Base-by-base conservation (phyloP, 2,329 filamentous ascomycete species). In the Microdochium nivale region DNA sequence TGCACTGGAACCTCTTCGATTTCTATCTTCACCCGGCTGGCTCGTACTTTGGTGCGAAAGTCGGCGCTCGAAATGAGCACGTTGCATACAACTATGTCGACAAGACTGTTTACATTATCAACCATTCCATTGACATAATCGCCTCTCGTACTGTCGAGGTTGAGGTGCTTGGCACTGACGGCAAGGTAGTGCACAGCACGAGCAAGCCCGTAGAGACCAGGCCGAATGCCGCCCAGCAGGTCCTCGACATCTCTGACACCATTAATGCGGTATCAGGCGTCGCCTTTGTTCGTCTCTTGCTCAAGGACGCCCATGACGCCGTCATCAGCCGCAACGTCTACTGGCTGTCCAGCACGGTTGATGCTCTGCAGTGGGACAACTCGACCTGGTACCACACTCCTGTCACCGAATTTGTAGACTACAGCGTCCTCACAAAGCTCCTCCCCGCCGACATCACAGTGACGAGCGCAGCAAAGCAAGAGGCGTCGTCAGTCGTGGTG, bases 1-100 rank as follows among this genome's bases (percentile, higher is more conserved):
- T 86, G 25, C 82, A 85, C 59, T 86, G 83, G 82, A 79, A 80
- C 50, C 64, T 84, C 5, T 83, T 84, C 59, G 82, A 85, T 57
- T 80, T 81, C 61, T 84, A 84, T 55, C 63, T 84, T 40, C 76
- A 74, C 23, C 75, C 80, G 0, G 76, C 73, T 0, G 82, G 79
- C 0, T 72, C 77, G 0, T 85, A 81, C 55, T 85, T 77, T 53
- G 82, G 83, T 2, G 72, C 74, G 16, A 84, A 84, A 60, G 62
- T 72, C 0, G 80, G 70, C 0, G 62, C 64, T 1, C 66, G 77
- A 0, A 19, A 64, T 1, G 80, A 85, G 58, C 78, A 83, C 47
- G 73, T 79, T 0, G 72, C 73, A 0, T 84, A 77, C 58, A 74
- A 84, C 57, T 81, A 81, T 52, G 62, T 69, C 3, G 64, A 60